Evolutionary conservation across 208 protist genomes (phyloP).

Genomic region (Jaenimonas drosophilae): DNA sequence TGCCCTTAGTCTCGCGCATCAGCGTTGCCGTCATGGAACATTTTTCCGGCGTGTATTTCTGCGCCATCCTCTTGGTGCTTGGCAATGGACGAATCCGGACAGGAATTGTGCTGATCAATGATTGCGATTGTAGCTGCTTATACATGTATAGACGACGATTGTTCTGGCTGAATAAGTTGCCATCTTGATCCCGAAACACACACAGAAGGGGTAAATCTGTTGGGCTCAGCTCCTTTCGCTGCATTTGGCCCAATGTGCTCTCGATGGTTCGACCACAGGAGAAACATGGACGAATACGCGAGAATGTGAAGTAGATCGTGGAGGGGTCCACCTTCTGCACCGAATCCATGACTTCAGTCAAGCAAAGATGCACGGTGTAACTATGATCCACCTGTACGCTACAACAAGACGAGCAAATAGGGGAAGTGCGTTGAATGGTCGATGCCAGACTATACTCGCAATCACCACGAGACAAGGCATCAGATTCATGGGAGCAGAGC

Average conservation of each 20-base stretch:
- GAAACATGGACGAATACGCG: constrained; percentile 64
- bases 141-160: constrained; percentile 80
- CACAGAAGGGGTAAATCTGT: constrained; percentile 60
- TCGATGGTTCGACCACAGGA: constrained; percentile 78
- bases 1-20: constrained; percentile 25
- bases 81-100: constrained; percentile 60
- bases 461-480: too few relatives aligned
- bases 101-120: constrained; percentile 30
- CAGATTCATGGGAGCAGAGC: not conserved
- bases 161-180: constrained; percentile 71
- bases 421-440: too few relatives aligned
- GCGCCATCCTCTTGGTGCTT: constrained; percentile 50
- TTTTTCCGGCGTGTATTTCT: constrained; percentile 68
- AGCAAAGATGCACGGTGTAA: not conserved
- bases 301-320: constrained; percentile 82
- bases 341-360: constrained; percentile 4
- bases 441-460: too few relatives aligned
- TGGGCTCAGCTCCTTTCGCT: constrained; percentile 25
- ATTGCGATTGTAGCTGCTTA: constrained; percentile 50
- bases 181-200: constrained; percentile 42
- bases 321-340: constrained; percentile 40
- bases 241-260: constrained; percentile 59
- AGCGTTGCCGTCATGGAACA: constrained; percentile 63
- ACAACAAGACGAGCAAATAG: too few relatives aligned
- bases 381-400: too few relatives aligned